A percentile compares a stretch with the other conserved stretches of the same genome.
phyloP scores from a whole-genome alignment of 2,329 filamentous ascomycete genomes.

The Hypoxylon sp. region DNA sequence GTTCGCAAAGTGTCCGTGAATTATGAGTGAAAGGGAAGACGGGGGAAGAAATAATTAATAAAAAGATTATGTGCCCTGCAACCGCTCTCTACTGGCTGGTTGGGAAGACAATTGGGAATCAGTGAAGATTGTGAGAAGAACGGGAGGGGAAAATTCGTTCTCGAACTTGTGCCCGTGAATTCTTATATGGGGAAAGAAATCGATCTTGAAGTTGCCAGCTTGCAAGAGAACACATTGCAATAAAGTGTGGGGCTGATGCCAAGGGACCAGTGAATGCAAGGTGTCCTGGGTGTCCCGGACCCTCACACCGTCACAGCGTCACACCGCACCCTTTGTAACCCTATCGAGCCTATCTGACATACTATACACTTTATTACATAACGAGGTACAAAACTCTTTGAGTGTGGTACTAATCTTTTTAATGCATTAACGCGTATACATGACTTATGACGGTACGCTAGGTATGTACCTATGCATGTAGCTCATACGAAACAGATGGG shows the following conservation, averaged over 20 bases:
- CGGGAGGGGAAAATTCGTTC: conserved; percentile 27
- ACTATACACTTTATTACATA: not conserved
- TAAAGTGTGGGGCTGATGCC: conserved; percentile 45
- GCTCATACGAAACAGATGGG: too few species aligned
- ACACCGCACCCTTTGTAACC: too few species aligned
- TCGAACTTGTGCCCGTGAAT: conserved; percentile 30
- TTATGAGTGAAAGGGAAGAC: conserved; percentile 23
- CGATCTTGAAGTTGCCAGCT: conserved; percentile 49
- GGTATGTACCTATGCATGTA: too few species aligned
- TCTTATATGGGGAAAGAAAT: conserved; percentile 49
- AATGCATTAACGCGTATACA: too few species aligned
- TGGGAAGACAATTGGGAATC: conserved; percentile 23
- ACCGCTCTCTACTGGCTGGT: conserved; percentile 43
- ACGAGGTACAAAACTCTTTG: too few species aligned
- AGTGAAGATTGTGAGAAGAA: conserved; percentile 36
- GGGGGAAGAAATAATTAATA: conserved; percentile 22
- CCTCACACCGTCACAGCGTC: too few species aligned
- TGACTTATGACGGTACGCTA: too few species aligned
- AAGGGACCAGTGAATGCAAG: conserved; percentile 8
- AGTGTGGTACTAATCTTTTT: not conserved
- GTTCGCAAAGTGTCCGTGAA: conserved; percentile 23
- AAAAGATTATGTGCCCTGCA: conserved; percentile 32
- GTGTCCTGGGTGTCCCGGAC: not conserved
- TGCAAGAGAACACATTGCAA: conserved; percentile 53
- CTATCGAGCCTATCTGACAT: not conserved